Evolutionary conservation across 331 rosid species (phyloP).

Genomic region (Malus hybrid): DNA sequence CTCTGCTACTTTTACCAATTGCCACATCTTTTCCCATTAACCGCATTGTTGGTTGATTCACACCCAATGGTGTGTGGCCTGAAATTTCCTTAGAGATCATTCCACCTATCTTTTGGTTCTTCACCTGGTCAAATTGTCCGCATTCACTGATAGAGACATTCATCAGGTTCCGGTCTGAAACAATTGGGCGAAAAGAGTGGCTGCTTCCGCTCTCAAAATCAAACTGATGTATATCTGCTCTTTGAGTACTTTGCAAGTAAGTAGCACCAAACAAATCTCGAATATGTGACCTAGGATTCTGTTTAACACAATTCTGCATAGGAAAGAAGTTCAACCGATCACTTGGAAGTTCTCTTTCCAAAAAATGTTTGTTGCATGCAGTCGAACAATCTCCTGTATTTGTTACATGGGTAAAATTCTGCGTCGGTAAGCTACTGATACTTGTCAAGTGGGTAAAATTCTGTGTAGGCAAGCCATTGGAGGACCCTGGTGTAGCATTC

Average conservation of each 20-base stretch:
- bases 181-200: constrained; percentile 29
- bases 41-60: constrained; percentile 87
- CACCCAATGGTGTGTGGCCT: constrained; percentile 26
- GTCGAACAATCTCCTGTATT: constrained; percentile 34
- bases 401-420: constrained; percentile 11
- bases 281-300: constrained; percentile 23
- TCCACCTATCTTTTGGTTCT: constrained; percentile 31
- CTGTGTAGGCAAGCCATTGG: constrained; percentile 34
- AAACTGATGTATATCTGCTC: constrained; percentile 39
- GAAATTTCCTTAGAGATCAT: constrained; percentile 37
- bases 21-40: constrained; percentile 99
- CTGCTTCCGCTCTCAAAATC: constrained; percentile 37
- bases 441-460: constrained; percentile 2
- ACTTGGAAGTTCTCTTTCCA: constrained; percentile 38
- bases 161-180: constrained; percentile 32
- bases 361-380: constrained; percentile 31
- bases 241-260: constrained; percentile 39
- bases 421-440: constrained; percentile 11
- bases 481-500: constrained; percentile 27
- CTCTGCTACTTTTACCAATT: constrained; percentile 69
- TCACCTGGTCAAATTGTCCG: constrained; percentile 32
- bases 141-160: constrained; percentile 32
- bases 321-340: constrained; percentile 43
- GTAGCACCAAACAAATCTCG: constrained; percentile 54
- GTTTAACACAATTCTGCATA: constrained; percentile 20